Conservation (phyloP, 257 asterid genomes). For the Capsicum pubescens region DNA sequence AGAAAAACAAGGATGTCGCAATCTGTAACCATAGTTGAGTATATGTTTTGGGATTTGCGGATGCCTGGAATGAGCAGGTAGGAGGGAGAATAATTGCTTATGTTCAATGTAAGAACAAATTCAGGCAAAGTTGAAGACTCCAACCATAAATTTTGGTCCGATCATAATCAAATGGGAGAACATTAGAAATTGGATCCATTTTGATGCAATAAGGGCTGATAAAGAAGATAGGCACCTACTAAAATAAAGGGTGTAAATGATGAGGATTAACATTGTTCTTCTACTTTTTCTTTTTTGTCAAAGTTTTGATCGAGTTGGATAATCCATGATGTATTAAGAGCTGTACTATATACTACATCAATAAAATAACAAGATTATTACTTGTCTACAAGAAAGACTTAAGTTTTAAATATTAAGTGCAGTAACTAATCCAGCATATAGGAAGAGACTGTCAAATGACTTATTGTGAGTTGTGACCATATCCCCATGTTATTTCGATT, state of each 20-base stretch:
- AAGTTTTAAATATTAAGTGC: too few species aligned
- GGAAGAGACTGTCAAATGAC: too few species aligned
- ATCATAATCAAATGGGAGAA: background rate
- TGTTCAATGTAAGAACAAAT: background rate
- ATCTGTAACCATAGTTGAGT: background rate
- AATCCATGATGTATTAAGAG: background rate
- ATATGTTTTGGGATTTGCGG: background rate
- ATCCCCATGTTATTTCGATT: background rate
- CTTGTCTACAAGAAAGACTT: too few species aligned
- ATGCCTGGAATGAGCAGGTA: background rate
- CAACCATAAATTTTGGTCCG: slow-evolving; percentile 11
- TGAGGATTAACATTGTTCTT: too few species aligned
- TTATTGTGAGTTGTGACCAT: background rate
- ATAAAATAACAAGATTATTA: too few species aligned
- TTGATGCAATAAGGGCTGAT: too few species aligned
- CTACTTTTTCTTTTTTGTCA: too few species aligned
- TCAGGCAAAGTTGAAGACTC: background rate
- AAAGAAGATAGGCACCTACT: background rate
- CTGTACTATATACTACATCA: background rate
- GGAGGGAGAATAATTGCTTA: background rate
- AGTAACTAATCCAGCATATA: too few species aligned
- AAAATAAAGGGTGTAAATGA: too few species aligned
- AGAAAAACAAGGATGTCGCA: background rate
- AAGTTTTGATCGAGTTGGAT: too few species aligned
- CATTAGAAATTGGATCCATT: background rate